phyloP scores from a whole-genome alignment of 148 eudicot species.

The Simmondsia chinensis region DNA sequence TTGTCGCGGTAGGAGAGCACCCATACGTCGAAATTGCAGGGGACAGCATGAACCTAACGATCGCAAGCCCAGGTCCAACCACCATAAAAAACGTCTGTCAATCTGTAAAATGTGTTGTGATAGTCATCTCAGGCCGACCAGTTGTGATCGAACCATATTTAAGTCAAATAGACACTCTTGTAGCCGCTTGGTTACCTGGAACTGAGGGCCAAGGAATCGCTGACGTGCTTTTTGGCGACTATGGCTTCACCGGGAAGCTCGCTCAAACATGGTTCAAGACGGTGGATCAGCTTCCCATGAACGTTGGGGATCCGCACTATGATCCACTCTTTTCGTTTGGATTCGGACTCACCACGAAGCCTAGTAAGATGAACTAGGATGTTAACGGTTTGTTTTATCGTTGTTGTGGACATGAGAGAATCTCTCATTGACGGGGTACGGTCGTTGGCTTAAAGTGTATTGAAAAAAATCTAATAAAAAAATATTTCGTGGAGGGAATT shows the following conservation, averaged over 20 bases:
- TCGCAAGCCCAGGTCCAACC: conserved; percentile 23
- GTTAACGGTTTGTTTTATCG: too few species aligned
- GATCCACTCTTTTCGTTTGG: conserved; percentile 54
- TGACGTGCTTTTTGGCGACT: conserved; percentile 45
- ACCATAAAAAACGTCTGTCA: conserved; percentile 39
- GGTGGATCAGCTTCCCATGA: conserved; percentile 47
- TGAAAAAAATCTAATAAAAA: too few species aligned
- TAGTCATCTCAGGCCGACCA: conserved; percentile 43
- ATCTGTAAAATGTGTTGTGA: conserved; percentile 29
- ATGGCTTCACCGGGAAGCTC: conserved; percentile 48
- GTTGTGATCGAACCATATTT: conserved; percentile 41
- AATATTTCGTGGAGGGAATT: too few species aligned
- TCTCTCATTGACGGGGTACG: too few species aligned
- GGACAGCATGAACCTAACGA: conserved; percentile 38
- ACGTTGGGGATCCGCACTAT: conserved; percentile 42
- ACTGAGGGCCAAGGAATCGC: conserved; percentile 54
- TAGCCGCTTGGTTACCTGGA: conserved; percentile 59
- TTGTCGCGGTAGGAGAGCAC: conserved; percentile 46
- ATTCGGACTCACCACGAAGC: conserved; percentile 44
- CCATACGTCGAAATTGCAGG: conserved; percentile 42
- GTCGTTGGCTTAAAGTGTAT: too few species aligned
- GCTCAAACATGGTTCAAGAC: conserved; percentile 48
- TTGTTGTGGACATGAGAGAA: too few species aligned
- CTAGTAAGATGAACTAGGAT: conserved; percentile 15
- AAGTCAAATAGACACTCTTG: conserved; percentile 27